Conservation (phyloP, 2,329 filamentous ascomycete genomes). For the Drechslerella stenobrocha region DNA sequence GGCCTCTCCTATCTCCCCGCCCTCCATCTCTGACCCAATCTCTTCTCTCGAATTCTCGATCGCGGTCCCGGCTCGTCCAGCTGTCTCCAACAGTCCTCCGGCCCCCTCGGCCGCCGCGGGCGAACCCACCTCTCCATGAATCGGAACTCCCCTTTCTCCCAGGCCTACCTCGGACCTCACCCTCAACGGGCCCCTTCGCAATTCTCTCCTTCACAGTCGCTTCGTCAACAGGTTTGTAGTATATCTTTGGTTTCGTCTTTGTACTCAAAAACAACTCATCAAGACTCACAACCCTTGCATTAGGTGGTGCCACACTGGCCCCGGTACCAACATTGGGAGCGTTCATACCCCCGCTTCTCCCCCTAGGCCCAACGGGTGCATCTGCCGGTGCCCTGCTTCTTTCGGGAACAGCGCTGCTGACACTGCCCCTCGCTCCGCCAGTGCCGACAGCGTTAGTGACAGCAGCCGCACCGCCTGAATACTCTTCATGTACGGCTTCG, state of each 20-base stretch:
- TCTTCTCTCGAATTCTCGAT: conserved; percentile 39
- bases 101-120: conserved; percentile 15
- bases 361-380: conserved; percentile 25
- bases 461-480: background rate
- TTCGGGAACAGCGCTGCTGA: background rate
- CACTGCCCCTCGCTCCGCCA: conserved; percentile 2
- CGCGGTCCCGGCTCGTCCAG: conserved; percentile 37
- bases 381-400: conserved; percentile 16
- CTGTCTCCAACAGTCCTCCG: conserved; percentile 31
- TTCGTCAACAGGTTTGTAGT: conserved; percentile 52
- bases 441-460: background rate
- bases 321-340: background rate
- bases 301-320: conserved; percentile 11
- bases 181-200: conserved; percentile 46
- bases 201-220: conserved; percentile 50
- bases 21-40: conserved; percentile 47
- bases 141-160: conserved; percentile 21
- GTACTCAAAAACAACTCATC: conserved; percentile 52
- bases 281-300: conserved; percentile 46
- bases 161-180: conserved; percentile 33
- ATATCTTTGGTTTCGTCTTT: conserved; percentile 52
- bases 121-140: conserved; percentile 31
- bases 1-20: conserved; percentile 29
- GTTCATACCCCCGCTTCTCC: conserved; percentile 11
- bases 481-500: conserved; percentile 40